Evolutionary conservation across 2,329 filamentous ascomycete species (phyloP).

Genomic region (Aspergillus niger): DNA sequence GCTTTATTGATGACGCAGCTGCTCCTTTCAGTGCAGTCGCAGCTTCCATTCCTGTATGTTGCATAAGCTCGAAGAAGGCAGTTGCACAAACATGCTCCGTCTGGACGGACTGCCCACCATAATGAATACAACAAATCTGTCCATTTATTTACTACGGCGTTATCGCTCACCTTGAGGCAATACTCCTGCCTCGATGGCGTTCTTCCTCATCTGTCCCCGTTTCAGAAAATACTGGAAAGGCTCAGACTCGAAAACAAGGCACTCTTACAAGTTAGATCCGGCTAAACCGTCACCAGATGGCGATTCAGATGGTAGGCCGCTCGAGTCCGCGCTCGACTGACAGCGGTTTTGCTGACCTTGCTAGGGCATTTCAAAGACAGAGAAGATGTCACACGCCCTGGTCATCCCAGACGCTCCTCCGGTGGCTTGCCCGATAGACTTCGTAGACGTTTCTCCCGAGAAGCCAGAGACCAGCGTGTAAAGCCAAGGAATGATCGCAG

Average conservation of each 20-base stretch:
- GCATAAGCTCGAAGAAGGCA: not conserved
- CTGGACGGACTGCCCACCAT: not conserved
- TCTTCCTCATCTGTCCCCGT: constrained; percentile 28
- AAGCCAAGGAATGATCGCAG: constrained; percentile 13
- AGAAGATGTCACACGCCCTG: constrained; percentile 10
- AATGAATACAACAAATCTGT: not conserved
- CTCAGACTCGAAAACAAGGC: constrained; percentile 17
- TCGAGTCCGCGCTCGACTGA: not conserved
- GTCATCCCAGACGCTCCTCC: constrained; percentile 18
- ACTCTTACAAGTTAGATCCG: constrained; percentile 16
- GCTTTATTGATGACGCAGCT: not conserved
- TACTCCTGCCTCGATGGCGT: constrained; percentile 19
- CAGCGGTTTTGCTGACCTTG: not conserved
- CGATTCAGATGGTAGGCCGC: constrained; percentile 16
- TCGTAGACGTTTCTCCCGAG: constrained; percentile 37
- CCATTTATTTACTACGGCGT: not conserved
- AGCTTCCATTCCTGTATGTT: not conserved
- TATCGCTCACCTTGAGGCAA: not conserved
- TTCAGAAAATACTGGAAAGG: constrained; percentile 23
- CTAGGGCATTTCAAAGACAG: constrained; percentile 13
- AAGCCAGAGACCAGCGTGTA: constrained; percentile 25
- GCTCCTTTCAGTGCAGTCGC: not conserved
- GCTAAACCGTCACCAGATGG: constrained; percentile 2
- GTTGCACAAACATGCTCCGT: not conserved
- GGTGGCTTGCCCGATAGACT: constrained; percentile 32